Base-by-base conservation (phyloP, 768 basidiomycete genomes). In the Lactarius sanguifluus region DNA sequence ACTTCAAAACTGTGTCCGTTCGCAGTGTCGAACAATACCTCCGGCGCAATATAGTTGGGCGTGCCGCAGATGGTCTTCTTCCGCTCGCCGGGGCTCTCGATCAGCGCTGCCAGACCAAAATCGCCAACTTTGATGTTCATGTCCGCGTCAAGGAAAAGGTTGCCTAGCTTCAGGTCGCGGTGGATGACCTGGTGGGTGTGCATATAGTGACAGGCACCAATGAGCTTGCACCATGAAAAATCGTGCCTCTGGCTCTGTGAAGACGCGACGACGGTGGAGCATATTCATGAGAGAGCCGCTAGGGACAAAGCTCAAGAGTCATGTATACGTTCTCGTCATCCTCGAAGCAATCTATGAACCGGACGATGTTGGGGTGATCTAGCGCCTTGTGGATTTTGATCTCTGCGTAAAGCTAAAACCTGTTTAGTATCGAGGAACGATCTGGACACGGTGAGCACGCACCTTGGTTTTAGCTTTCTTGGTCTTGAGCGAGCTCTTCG, bases 11-110 rank as follows among this genome's bases (percentile, higher is more conserved):
- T 95, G 77, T 99, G 96, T 1, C 96, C 96, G 69, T 94, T 96
- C 20, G 88, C 92, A 30, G 91, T 94, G 75, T 98, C 95, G 75
- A 96, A 97, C 70, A 99, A 80, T 28, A 98, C 95, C 75, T 98
- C 96, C 0, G 97, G 97, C 0, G 97, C 96, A 69, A 99, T 98
- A 75, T 99, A 98, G 75, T 99, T 98, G 2, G 96, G 97, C 0
- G 96, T 99, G 1, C 96, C 96, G 71, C 97, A 98, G 57, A 98
- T 97, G 0, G 96, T 99, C 86, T 98, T 98, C 84, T 98, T 97
- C 74, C 96, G 81, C 77, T 98, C 96, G 0, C 96, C 96, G 13
- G 92, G 92, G 74, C 87, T 96, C 79, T 98, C 96, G 57, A 98
- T 96, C 57, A 99, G 84, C 2, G 96, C 97, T 0, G 97, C 96